A percentile compares a stretch with the other conserved stretches of the same genome.
These are phyloP conservation scores for Macrotyloma uniflorum DNA, from an alignment of 306 rosid species.

Conservation along the genomic window DNA sequence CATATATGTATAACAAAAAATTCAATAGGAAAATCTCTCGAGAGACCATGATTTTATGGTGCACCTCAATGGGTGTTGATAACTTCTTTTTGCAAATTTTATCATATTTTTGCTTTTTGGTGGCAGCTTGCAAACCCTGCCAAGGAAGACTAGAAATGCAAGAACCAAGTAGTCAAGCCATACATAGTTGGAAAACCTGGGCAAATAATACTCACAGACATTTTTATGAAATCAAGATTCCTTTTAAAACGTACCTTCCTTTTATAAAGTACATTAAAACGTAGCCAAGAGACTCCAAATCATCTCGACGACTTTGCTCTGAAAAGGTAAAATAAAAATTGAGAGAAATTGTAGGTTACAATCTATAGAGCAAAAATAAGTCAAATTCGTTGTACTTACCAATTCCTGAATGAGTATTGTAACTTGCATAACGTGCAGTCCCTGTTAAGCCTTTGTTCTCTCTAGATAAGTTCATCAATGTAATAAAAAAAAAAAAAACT, in stretches of 20 bases:
- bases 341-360: neutral
- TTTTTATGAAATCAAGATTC: slow-evolving; percentile 5
- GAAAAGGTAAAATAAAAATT: slow-evolving; percentile 7
- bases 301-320: slow-evolving; percentile 51
- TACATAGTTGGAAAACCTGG: neutral
- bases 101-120: slow-evolving; percentile 70
- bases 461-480: slow-evolving; percentile 57
- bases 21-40: neutral
- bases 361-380: neutral
- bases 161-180: slow-evolving; percentile 26
- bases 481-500: too few species aligned
- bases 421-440: slow-evolving; percentile 84
- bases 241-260: slow-evolving; percentile 41
- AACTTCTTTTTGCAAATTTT: slow-evolving; percentile 68
- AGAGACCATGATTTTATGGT: too few species aligned
- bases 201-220: neutral
- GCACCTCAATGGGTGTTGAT: slow-evolving; percentile 76
- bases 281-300: slow-evolving; percentile 46
- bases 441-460: slow-evolving; percentile 84
- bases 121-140: slow-evolving; percentile 83
- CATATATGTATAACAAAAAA: neutral
- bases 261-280: slow-evolving; percentile 44
- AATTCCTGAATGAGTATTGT: slow-evolving; percentile 69
- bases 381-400: slow-evolving; percentile 15
- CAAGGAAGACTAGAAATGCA: slow-evolving; percentile 75